phyloP scores from a whole-genome alignment of 352 stramenopile genomes.

The Pythium aristosporum region DNA sequence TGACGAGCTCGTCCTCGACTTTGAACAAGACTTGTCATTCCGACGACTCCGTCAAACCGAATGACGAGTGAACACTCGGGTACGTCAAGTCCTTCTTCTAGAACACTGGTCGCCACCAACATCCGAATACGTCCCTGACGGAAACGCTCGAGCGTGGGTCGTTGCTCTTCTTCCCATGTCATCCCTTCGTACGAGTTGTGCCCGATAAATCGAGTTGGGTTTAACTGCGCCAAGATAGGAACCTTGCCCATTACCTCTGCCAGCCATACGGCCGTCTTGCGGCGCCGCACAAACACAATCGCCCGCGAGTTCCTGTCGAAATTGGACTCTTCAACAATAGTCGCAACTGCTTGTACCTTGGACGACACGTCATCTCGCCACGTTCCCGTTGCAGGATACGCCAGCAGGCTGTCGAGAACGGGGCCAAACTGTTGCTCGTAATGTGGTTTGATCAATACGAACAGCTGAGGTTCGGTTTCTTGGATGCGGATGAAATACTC shows the following conservation, averaged over 20 bases:
- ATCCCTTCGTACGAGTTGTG: conserved; percentile 84
- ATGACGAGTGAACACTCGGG: conserved; percentile 79
- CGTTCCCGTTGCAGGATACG: conserved; percentile 17
- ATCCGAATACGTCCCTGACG: conserved; percentile 63
- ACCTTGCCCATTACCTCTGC: conserved; percentile 67
- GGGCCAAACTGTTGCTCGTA: conserved; percentile 39
- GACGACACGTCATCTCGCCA: conserved; percentile 42
- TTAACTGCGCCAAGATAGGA: conserved; percentile 48
- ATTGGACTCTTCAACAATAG: conserved; percentile 39
- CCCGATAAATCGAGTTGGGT: conserved; percentile 73
- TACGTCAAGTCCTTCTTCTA: conserved; percentile 79
- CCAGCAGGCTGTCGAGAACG: conserved; percentile 29
- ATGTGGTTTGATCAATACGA: neutral
- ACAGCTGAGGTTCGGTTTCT: conserved; percentile 2
- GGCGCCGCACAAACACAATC: conserved; percentile 76
- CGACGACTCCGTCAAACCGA: conserved; percentile 67
- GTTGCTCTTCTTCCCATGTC: conserved; percentile 78
- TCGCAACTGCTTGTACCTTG: conserved; percentile 52
- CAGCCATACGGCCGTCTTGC: conserved; percentile 66
- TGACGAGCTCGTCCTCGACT: conserved; percentile 67
- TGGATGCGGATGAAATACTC: conserved; percentile 17
- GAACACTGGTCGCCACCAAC: conserved; percentile 75
- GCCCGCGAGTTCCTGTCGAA: conserved; percentile 62
- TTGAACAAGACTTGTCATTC: conserved; percentile 77
- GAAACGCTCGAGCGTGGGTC: conserved; percentile 67